Conservation (phyloP, 441 rosid genomes). For the Erysimum cheiri region DNA sequence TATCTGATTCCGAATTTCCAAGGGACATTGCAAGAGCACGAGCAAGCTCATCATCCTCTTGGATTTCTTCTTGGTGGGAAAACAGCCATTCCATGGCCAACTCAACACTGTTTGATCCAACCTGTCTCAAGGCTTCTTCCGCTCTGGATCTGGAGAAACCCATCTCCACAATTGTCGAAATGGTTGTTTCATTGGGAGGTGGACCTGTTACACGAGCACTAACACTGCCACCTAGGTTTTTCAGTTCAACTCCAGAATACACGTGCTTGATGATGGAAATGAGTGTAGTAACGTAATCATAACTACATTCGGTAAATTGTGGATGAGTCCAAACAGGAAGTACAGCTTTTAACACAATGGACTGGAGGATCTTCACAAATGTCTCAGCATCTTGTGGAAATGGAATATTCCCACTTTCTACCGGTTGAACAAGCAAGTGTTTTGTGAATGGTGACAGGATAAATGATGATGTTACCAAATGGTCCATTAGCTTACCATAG, state of each 20-base stretch:
- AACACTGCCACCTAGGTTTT: slow-evolving; percentile 59
- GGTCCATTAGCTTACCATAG: slow-evolving; percentile 96
- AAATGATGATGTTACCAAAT: slow-evolving; percentile 89
- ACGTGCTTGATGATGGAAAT: slow-evolving; percentile 91
- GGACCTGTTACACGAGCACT: slow-evolving; percentile 80
- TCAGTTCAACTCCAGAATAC: slow-evolving; percentile 95
- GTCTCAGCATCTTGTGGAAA: slow-evolving; percentile 92
- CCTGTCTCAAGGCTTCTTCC: slow-evolving; percentile 97
- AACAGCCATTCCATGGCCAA: slow-evolving; percentile 99
- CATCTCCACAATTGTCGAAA: slow-evolving; percentile 97
- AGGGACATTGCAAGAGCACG: slow-evolving; percentile 99
- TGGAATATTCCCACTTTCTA: slow-evolving; percentile 65
- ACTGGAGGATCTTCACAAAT: slow-evolving; percentile 93
- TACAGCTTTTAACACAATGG: slow-evolving; percentile 90
- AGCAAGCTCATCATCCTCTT: slow-evolving; percentile 98
- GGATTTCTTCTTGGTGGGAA: slow-evolving; percentile 92
- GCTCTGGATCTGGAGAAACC: slow-evolving; percentile 97
- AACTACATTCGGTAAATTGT: slow-evolving; percentile 84
- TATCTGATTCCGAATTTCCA: slow-evolving; percentile 88
- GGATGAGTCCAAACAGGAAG: slow-evolving; percentile 97
- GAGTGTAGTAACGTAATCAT: slow-evolving; percentile 73
- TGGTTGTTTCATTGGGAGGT: slow-evolving; percentile 90
- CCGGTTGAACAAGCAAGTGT: slow-evolving; percentile 85
- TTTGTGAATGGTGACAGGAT: slow-evolving; percentile 91
- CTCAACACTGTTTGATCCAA: slow-evolving; percentile 95